Base-by-base conservation (phyloP, 371 early-diverging fungal genomes). In the Umbelopsis sp. region DNA sequence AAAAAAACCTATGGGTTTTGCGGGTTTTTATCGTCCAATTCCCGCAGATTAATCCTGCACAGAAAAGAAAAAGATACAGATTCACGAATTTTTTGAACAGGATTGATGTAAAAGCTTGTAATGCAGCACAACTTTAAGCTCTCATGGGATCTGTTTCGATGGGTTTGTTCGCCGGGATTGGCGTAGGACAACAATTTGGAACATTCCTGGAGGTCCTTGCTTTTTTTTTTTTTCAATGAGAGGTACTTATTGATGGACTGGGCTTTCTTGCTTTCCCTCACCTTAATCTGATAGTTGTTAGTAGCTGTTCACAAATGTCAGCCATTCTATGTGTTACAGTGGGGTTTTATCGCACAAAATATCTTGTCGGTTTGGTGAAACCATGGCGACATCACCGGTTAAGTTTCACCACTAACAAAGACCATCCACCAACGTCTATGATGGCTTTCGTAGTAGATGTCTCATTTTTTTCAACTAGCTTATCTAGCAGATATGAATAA, bases 151-250 rank as follows among this genome's bases (percentile, higher is more conserved):
- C 41, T 1, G 4, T 29, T 29, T 41, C 41, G 5, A 41, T 41
- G 10, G 7, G 41, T 41, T 41, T 10, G 12, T 41, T 41, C 35
- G 29, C 57, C 57, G n/a, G 57, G 57, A 35, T n/a, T 57, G 57
- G 57, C 57, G 57, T 57, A 57, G 57, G 57, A 57, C 57, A 57
- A 35, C 32, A 29, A 35, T 35, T 29, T 57, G 57, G 57, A 57
- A 57, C 57, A 57, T 57, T 57, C 57, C 35, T 32, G 57, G 57
- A 57, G 18, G 35, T 57, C 57, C 35, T n/a, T 29, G 12, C 16
- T 35, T 22, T 22, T 32, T 51, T 35, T 32, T 51, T 25, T 51
- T 25, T 51, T 22, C 25, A 29, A 25, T 51, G 24, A 8, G 11
- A 51, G 22, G 24, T 29, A 22, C 52, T 12, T 29, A 20, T 16